These are phyloP conservation scores for Tetracladium marchalianum DNA, from an alignment of 495 filamentous ascomycete species.

Conservation along the genomic window DNA sequence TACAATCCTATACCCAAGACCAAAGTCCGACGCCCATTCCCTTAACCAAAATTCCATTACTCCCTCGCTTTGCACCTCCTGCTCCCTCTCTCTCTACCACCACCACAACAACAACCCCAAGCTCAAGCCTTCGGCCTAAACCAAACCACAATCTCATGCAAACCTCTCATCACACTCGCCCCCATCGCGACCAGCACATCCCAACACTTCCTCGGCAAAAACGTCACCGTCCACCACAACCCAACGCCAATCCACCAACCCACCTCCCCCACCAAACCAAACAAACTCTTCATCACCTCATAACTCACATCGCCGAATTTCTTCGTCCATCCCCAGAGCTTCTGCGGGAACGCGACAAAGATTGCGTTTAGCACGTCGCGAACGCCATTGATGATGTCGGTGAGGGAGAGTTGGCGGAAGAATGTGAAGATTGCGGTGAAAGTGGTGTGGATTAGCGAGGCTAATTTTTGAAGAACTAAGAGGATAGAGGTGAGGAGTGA, in stretches of 20 bases:
- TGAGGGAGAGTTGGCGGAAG: constrained; percentile 28
- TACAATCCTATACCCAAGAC: too few relatives aligned
- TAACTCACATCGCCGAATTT: constrained; percentile 16
- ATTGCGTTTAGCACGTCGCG: constrained; percentile 20
- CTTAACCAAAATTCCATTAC: too few relatives aligned
- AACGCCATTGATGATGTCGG: constrained; percentile 29
- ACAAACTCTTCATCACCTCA: constrained; percentile 19
- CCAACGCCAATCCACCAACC: constrained; percentile 19
- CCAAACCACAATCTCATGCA: constrained; percentile 30
- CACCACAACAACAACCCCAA: constrained; percentile 50
- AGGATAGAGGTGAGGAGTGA: constrained; percentile 19
- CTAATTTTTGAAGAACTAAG: constrained; percentile 16
- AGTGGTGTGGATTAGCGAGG: too few relatives aligned
- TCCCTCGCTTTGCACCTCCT: too few relatives aligned
- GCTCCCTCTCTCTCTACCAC: constrained; percentile 34
- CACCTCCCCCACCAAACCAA: constrained; percentile 22
- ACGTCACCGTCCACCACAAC: constrained; percentile 22
- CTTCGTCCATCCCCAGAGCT: constrained; percentile 19
- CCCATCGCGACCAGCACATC: constrained; percentile 23
- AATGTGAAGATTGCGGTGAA: constrained; percentile 21
- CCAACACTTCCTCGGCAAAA: constrained; percentile 26
- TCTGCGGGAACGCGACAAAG: constrained; percentile 24
- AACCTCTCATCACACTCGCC: constrained; percentile 23
- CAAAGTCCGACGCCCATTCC: too few relatives aligned
- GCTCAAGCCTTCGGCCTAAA: constrained; percentile 34